A percentile compares a stretch with the other conserved stretches of the same genome.
phyloP scores from a whole-genome alignment of 2,329 filamentous ascomycete genomes.

The Claviceps arundinis region DNA sequence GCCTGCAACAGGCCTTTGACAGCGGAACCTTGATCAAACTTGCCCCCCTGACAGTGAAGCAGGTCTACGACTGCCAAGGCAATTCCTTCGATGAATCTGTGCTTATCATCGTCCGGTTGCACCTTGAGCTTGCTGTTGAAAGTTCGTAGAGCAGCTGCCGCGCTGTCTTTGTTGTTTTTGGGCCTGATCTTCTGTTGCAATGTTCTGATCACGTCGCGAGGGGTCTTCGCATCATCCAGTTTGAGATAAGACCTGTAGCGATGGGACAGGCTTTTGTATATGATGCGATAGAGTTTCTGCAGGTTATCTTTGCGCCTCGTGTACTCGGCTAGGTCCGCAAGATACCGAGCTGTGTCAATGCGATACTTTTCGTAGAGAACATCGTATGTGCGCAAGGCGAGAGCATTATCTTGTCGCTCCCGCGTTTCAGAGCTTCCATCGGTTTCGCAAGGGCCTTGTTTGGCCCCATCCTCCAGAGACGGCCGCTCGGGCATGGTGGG shows the following conservation, averaged over 20 bases:
- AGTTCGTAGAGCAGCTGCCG: neutral
- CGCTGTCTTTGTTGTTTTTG: neutral
- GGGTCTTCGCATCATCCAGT: constrained; percentile 4
- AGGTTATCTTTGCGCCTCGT: constrained; percentile 2
- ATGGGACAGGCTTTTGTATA: constrained; percentile 5
- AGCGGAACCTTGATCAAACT: constrained; percentile 3
- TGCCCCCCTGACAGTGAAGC: constrained; percentile 1
- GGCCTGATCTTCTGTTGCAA: constrained; percentile 2
- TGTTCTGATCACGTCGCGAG: constrained; percentile 5
- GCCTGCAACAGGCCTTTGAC: constrained; percentile 1
- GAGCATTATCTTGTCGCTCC: constrained; percentile 2
- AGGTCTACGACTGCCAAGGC: constrained; percentile 4
- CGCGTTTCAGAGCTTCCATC: constrained; percentile 4
- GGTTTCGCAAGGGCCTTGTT: neutral
- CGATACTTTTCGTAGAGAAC: constrained; percentile 6
- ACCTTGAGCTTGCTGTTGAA: constrained; percentile 1
- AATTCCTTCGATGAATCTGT: constrained; percentile 4
- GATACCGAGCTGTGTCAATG: constrained; percentile 5
- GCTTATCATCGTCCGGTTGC: constrained; percentile 3
- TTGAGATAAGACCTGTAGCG: constrained; percentile 5
- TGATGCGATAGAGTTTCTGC: constrained; percentile 4
- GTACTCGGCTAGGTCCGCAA: constrained; percentile 2
- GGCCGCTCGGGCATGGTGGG: constrained; percentile 3
- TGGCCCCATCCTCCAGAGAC: neutral
- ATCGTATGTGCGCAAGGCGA: constrained; percentile 5